Conservation (phyloP, 805 yeast genomes). For the Wickerhamomyces silvicola region DNA sequence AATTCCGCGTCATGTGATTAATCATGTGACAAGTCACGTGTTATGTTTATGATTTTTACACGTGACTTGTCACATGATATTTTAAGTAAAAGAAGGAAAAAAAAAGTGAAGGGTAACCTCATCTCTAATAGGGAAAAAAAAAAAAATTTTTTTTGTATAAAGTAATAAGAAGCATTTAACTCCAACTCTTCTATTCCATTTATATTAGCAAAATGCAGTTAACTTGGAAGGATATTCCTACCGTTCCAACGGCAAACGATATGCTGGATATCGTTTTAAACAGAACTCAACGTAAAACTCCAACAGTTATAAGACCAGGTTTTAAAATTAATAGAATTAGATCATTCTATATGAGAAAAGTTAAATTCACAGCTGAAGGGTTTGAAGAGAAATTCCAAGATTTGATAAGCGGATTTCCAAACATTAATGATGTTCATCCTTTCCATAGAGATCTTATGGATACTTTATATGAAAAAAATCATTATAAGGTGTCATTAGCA, state of each 20-base stretch:
- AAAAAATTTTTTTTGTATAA: too few relatives aligned
- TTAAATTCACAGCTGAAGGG: slow-evolving; percentile 93
- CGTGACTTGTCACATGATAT: too few relatives aligned
- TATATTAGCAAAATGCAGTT: slow-evolving; percentile 70
- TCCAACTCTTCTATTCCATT: too few relatives aligned
- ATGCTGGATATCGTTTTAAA: slow-evolving; percentile 93
- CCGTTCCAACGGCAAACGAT: slow-evolving; percentile 88
- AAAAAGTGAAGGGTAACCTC: too few relatives aligned
- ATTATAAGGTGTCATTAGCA: slow-evolving; percentile 93
- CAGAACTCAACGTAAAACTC: slow-evolving; percentile 97
- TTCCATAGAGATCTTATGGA: slow-evolving; percentile 98
- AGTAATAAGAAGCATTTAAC: too few relatives aligned
- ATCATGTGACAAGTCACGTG: too few relatives aligned
- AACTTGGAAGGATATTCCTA: slow-evolving; percentile 97
- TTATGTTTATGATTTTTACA: too few relatives aligned
- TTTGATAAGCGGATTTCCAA: slow-evolving; percentile 83
- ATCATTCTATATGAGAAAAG: slow-evolving; percentile 97
- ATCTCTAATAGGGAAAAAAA: too few relatives aligned
- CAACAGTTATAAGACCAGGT: slow-evolving; percentile 97
- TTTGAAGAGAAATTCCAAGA: slow-evolving; percentile 89
- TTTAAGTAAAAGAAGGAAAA: too few relatives aligned
- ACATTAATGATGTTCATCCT: slow-evolving; percentile 95
- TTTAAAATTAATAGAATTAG: slow-evolving; percentile 94
- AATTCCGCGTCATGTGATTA: too few relatives aligned
- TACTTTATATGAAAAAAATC: slow-evolving; percentile 95